These are phyloP conservation scores for Colletotrichum sansevieriae DNA, from an alignment of 2,329 filamentous ascomycete species.

Conservation along the genomic window DNA sequence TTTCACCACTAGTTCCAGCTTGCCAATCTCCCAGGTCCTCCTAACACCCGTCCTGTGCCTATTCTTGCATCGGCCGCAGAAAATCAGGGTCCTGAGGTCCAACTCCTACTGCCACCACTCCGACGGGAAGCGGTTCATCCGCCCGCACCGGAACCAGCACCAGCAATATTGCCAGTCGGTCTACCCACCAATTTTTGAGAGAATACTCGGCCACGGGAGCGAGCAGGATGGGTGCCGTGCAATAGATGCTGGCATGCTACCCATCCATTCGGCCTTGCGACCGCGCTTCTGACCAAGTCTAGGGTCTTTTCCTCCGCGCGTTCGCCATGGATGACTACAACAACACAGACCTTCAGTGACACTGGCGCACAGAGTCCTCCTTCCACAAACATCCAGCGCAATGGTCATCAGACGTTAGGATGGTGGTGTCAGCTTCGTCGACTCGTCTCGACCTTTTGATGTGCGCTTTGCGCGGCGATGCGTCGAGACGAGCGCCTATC, in stretches of 20 bases:
- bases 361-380: background rate
- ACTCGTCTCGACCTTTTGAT: constrained; percentile 17
- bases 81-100: constrained; percentile 31
- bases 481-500: background rate
- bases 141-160: constrained; percentile 4
- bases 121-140: constrained; percentile 5
- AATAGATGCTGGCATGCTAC: background rate
- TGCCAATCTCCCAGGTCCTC: background rate
- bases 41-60: background rate
- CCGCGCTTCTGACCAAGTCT: background rate
- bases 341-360: background rate
- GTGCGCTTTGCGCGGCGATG: background rate
- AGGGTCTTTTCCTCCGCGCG: background rate
- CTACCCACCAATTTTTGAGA: background rate
- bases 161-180: constrained; percentile 2
- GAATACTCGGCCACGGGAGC: background rate
- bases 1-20: constrained; percentile 6
- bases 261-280: constrained; percentile 10
- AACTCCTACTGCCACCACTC: constrained; percentile 7
- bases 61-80: constrained; percentile 12
- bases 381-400: background rate
- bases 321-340: background rate
- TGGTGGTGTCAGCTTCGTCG: constrained; percentile 11
- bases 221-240: background rate
- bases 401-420: constrained; percentile 16